Evolutionary conservation across 2,329 filamentous ascomycete species (phyloP).

Genomic region (Tolypocladium amazonense): DNA sequence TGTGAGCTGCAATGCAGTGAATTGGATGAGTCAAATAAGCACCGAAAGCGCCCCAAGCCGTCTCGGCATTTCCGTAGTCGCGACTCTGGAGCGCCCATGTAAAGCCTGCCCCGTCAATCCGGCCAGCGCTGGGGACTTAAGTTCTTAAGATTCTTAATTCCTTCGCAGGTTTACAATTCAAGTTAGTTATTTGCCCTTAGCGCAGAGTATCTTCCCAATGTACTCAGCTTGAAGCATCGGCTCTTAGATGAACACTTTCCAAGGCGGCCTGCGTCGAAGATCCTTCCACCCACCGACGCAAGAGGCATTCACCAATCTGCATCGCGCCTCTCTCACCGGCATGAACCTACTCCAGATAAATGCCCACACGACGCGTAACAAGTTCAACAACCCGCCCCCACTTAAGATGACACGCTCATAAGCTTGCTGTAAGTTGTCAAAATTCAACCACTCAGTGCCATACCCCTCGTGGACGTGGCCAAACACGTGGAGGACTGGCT

Average conservation of each 20-base stretch:
- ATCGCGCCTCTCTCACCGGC: neutral
- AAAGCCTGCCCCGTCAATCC: no score
- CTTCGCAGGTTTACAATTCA: no score
- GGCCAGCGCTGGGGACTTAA: no score
- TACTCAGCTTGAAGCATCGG: no score
- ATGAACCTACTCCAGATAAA: neutral
- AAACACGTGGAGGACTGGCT: constrained; percentile 51
- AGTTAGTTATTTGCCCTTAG: no score
- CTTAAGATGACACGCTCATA: neutral
- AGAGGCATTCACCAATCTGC: neutral
- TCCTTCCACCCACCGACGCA: neutral
- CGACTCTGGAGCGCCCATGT: no score
- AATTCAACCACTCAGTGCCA: constrained; percentile 18
- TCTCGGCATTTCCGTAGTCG: no score
- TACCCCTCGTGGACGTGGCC: constrained; percentile 55
- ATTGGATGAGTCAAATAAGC: no score
- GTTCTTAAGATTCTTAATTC: no score
- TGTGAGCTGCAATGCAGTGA: no score
- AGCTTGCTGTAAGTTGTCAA: constrained; percentile 15
- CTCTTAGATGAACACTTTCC: neutral
- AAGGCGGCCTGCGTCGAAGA: neutral
- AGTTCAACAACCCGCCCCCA: neutral
- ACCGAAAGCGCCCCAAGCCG: no score
- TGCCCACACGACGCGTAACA: neutral
- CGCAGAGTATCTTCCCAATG: no score